Base-by-base conservation (phyloP, 768 basidiomycete species). In the Imleria badia region DNA sequence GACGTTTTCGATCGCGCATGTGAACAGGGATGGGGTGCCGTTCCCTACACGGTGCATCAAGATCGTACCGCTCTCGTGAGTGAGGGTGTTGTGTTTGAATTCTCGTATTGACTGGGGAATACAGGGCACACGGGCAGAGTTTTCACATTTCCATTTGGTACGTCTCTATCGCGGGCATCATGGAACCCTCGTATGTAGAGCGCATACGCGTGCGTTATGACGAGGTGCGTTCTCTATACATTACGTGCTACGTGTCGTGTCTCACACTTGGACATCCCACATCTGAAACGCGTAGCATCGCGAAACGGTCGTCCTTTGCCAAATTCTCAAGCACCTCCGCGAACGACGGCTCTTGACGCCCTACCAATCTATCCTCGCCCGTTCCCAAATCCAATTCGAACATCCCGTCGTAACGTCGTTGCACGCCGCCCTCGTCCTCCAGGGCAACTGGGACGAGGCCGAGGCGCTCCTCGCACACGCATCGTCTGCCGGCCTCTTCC, bases 71-170 rank as follows among this genome's bases (percentile, higher is more conserved):
- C 66, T 91, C 22, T 85, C 85, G 89, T 91, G 66, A 67, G 85
- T 72, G 20, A 12, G n/a, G 20, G 14, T 17, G 6, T 36, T 12
- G 33, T 58, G 2, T 43, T 11, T 8, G 41, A 34, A 17, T 40
- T 23, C 8, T 23, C 15, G 19, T 23, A 23, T 22, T 38, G 56
- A 51, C 35, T 19, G 22, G 17, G 30, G 49, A n/a, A 12, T 35
- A 9, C 46, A 91, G 90, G 36, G 84, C 87, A 6, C 86, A 90
- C 67, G 81, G 79, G 2, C 83, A 79, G 56, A 85, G 81, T 61
- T 92, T 86, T 65, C 88, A 91, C 62, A 83, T 83, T 22, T 91
- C 90, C 2, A 84, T 93, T 49, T 93, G 91, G 91, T 76, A 86
- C 59, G 75, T 91, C 26, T 68, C 84, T 1, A 60, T 92, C 51